Evolutionary conservation across 352 stramenopile genomes (phyloP).

Genomic region (Pythium dissotocum): DNA sequence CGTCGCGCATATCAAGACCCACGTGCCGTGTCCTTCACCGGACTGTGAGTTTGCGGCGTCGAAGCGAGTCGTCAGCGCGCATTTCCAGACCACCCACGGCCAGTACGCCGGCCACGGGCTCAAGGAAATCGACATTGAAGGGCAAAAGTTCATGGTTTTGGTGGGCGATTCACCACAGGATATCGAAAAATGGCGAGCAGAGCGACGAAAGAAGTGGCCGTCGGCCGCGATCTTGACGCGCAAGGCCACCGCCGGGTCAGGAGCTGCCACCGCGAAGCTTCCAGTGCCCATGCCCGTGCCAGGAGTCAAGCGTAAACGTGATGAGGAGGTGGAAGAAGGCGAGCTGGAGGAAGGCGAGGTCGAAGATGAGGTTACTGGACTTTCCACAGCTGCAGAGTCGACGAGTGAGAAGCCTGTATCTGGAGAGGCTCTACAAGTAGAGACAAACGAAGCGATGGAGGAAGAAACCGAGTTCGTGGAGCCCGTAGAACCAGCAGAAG

Average conservation of each 20-base stretch:
- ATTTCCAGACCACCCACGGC: constrained; percentile 70
- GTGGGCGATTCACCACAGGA: constrained; percentile 80
- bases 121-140: constrained; percentile 84
- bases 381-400: background rate
- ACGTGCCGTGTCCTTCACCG: constrained; percentile 56
- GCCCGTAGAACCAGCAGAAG: background rate
- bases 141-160: constrained; percentile 87
- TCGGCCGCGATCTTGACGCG: constrained; percentile 21
- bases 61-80: constrained; percentile 72
- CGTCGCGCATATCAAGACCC: constrained; percentile 67
- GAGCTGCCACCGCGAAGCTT: background rate
- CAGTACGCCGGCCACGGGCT: constrained; percentile 68
- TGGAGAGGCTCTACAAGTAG: background rate
- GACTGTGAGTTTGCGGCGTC: constrained; percentile 71
- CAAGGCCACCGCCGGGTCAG: constrained; percentile 22
- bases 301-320: constrained; percentile 53
- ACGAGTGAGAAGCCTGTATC: background rate
- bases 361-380: constrained; percentile 64
- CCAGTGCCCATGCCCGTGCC: background rate
- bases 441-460: constrained; percentile 3
- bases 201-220: constrained; percentile 73
- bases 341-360: constrained; percentile 34
- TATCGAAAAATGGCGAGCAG: constrained; percentile 76
- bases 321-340: constrained; percentile 24
- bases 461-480: constrained; percentile 22